Conservation (phyloP, 2,329 filamentous ascomycete species). For the Nemania sp. region DNA sequence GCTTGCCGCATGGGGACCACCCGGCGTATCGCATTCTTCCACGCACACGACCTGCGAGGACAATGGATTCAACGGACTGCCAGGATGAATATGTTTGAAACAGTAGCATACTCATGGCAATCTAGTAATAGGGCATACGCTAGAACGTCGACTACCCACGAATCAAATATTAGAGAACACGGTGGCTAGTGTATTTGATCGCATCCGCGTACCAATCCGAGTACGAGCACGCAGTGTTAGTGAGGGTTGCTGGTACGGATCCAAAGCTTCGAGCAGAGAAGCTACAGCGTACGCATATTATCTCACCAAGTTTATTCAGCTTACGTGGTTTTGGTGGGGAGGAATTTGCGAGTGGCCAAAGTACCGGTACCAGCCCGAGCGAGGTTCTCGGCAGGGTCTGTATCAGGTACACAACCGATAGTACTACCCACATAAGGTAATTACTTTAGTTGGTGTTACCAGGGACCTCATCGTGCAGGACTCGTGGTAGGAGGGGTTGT, state of each 20-base stretch:
- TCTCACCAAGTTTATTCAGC: slow-evolving; percentile 24
- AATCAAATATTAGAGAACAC: too few species aligned
- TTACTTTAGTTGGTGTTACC: too few species aligned
- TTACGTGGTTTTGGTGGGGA: slow-evolving; percentile 27
- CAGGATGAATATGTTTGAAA: slow-evolving; percentile 11
- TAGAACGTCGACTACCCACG: background rate
- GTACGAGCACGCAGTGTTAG: slow-evolving; percentile 16
- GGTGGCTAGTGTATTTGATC: too few species aligned
- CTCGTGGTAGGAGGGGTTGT: slow-evolving; percentile 6
- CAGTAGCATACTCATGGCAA: too few species aligned
- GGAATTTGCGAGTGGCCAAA: background rate
- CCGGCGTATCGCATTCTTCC: slow-evolving; percentile 26
- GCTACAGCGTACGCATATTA: background rate
- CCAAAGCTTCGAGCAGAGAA: slow-evolving; percentile 8
- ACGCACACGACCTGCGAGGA: background rate
- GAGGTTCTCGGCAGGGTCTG: too few species aligned
- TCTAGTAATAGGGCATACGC: slow-evolving; percentile 1
- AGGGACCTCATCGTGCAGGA: background rate
- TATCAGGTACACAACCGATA: too few species aligned
- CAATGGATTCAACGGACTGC: slow-evolving; percentile 11
- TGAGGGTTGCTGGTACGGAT: too few species aligned
- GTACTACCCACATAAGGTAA: too few species aligned
- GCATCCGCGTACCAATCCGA: slow-evolving; percentile 7
- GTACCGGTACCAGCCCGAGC: slow-evolving; percentile 10
- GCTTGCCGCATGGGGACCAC: slow-evolving; percentile 34